Base-by-base conservation (phyloP, 345 rosid species). In the Citrus maxima region DNA sequence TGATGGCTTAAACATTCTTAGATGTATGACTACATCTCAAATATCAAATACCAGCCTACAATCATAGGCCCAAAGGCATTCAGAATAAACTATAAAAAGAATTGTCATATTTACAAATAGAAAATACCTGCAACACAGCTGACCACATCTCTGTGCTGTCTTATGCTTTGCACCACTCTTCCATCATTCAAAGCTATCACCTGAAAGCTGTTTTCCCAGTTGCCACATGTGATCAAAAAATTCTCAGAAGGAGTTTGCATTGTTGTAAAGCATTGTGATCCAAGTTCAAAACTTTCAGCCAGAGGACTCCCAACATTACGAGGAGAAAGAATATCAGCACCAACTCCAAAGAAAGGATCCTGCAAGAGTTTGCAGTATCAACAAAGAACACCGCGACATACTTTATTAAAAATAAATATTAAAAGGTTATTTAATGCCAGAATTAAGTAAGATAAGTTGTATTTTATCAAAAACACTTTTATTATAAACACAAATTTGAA, bases 191-290 rank as follows among this genome's bases (percentile, higher is more conserved):
- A 84, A 72, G 99, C 93, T 78, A 88, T 89, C 78, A 93, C 90
- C 82, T 95, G 95, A 81, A 95, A 95, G 77, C 99, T 93, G 80
- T 95, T 95, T 83, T 95, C 99, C 99, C 99, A 95, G 83, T 91
- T 95, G 74, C 99, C 98, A 85, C 99, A 95, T 27, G 98, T 90
- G 80, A 95, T 88, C 81, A 95, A 79, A 84, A 92, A 92, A 75
- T 89, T 93, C 85, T 92, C 99, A 46, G 80, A 63, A 60, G 93
- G 93, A 35, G 90, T 86, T 81, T 88, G 97, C 90, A 95, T 78
- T 72, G 88, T 88, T 6, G 88, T 90, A 88, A 95, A 93, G 83
- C 90, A 92, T 64, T 95, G 97, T 77, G 93, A 87, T 87, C 94
- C 96, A 78, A 92, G 84, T 85, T 90, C 97, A 80, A 91, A 80